A percentile compares a stretch with the other conserved stretches of the same genome.
These are phyloP conservation scores for Pythium aristosporum DNA, from an alignment of 352 stramenopile genomes.

Conservation along the genomic window DNA sequence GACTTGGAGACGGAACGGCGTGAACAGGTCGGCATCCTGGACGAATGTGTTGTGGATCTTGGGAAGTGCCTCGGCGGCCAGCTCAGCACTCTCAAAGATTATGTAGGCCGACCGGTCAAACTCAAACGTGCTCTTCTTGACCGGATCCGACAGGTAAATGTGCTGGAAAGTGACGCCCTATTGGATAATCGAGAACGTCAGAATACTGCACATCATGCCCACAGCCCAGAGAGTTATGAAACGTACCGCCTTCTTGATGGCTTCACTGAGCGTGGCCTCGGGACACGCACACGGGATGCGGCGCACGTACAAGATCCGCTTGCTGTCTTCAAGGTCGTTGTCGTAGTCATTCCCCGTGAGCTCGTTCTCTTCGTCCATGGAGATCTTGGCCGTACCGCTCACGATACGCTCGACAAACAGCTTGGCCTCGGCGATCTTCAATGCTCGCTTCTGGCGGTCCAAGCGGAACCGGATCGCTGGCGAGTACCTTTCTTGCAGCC, in stretches of 20 bases:
- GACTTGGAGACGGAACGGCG: constrained; percentile 75
- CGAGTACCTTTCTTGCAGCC: constrained; percentile 85
- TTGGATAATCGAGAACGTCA: constrained; percentile 1
- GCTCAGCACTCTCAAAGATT: constrained; percentile 72
- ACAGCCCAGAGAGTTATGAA: background rate
- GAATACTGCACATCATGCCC: background rate
- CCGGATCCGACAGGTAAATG: constrained; percentile 77
- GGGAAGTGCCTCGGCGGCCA: constrained; percentile 65
- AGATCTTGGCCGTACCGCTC: constrained; percentile 51
- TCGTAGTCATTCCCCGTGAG: constrained; percentile 50
- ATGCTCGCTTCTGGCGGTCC: constrained; percentile 59
- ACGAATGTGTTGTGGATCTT: constrained; percentile 89
- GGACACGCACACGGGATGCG: constrained; percentile 81
- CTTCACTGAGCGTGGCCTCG: constrained; percentile 61
- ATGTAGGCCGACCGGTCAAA: constrained; percentile 87
- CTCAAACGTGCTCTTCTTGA: constrained; percentile 86
- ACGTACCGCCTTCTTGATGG: constrained; percentile 82
- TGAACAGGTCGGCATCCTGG: constrained; percentile 70
- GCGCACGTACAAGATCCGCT: constrained; percentile 75
- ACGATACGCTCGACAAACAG: constrained; percentile 67
- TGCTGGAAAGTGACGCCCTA: constrained; percentile 75
- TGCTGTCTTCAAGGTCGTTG: constrained; percentile 79
- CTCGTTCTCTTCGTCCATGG: constrained; percentile 59
- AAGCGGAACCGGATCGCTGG: constrained; percentile 68
- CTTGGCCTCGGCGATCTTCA: constrained; percentile 75